Conservation (phyloP, 352 stramenopile species). For the Phytophthora sansomeana region DNA sequence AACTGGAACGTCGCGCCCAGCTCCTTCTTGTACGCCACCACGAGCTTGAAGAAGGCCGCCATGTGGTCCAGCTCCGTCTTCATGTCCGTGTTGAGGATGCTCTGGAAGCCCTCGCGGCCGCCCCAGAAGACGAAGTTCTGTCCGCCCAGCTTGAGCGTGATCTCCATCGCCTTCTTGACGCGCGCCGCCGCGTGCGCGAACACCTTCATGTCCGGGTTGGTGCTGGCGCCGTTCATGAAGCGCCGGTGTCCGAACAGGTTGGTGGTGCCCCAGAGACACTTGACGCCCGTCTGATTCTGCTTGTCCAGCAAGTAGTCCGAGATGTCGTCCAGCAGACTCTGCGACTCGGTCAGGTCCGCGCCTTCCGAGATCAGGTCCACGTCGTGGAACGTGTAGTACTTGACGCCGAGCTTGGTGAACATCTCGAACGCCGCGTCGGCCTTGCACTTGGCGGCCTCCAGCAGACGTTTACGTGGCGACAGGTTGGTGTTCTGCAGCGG, state of each 20-base stretch:
- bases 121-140: conserved; percentile 91
- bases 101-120: conserved; percentile 84
- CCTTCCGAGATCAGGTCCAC: conserved; percentile 79
- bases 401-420: conserved; percentile 85
- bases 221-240: conserved; percentile 89
- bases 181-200: conserved; percentile 78
- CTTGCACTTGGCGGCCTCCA: conserved; percentile 79
- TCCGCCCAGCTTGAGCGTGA: conserved; percentile 84
- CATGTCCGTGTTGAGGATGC: conserved; percentile 81
- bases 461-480: conserved; percentile 53
- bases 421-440: conserved; percentile 89
- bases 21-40: conserved; percentile 79
- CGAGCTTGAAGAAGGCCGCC: conserved; percentile 85
- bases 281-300: conserved; percentile 77
- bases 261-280: conserved; percentile 84
- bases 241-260: conserved; percentile 82
- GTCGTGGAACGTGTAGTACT: conserved; percentile 91
- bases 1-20: conserved; percentile 80
- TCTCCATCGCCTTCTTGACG: conserved; percentile 90
- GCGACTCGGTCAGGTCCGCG: conserved; percentile 50
- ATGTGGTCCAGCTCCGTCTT: conserved; percentile 86
- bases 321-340: conserved; percentile 47
- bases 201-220: conserved; percentile 87
- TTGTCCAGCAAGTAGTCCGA: conserved; percentile 61
- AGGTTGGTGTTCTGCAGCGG: conserved; percentile 28